Percentiles rank a stretch among this genome's conserved stretches.
Evolutionary conservation across 192 early-diverging fungal species (phyloP).

Genomic region (Backusella tarrabulga): DNA sequence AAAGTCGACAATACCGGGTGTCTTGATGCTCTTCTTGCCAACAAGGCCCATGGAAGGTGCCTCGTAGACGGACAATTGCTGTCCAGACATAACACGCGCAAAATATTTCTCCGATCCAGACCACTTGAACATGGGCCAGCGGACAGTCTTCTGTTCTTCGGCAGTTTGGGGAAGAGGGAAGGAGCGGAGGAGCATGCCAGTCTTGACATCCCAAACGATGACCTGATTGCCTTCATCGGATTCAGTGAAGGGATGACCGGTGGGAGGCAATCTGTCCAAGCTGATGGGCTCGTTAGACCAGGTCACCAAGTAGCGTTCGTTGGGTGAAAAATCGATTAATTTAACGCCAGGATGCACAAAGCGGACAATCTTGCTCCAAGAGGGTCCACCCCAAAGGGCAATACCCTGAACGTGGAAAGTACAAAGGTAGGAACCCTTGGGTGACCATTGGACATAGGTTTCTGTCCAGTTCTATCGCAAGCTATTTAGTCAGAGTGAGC

Average conservation of each 20-base stretch:
- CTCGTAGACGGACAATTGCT: conserved; percentile 87
- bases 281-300: conserved; percentile 86
- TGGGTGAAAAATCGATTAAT: conserved; percentile 90
- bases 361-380: conserved; percentile 87
- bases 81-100: conserved; percentile 77
- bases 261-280: conserved; percentile 48
- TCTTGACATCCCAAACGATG: conserved; percentile 88
- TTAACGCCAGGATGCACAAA: conserved; percentile 91
- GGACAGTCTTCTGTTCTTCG: conserved; percentile 58
- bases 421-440: conserved; percentile 88
- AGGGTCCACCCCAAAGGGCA: conserved; percentile 93
- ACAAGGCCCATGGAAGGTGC: conserved; percentile 91
- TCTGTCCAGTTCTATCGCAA: conserved; percentile 85
- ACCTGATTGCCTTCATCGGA: conserved; percentile 76
- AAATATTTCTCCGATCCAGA: conserved; percentile 93
- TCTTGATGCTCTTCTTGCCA: conserved; percentile 92
- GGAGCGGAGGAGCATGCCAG: conserved; percentile 84
- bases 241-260: conserved; percentile 59
- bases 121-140: conserved; percentile 98
- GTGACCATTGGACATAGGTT: conserved; percentile 92
- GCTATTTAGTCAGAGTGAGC: not conserved
- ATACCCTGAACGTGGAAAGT: conserved; percentile 95
- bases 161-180: conserved; percentile 66
- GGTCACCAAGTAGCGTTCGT: conserved; percentile 92
- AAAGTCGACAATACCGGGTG: conserved; percentile 75